Conservation (phyloP, 805 yeast genomes). For the Metschnikowia henanensis region DNA sequence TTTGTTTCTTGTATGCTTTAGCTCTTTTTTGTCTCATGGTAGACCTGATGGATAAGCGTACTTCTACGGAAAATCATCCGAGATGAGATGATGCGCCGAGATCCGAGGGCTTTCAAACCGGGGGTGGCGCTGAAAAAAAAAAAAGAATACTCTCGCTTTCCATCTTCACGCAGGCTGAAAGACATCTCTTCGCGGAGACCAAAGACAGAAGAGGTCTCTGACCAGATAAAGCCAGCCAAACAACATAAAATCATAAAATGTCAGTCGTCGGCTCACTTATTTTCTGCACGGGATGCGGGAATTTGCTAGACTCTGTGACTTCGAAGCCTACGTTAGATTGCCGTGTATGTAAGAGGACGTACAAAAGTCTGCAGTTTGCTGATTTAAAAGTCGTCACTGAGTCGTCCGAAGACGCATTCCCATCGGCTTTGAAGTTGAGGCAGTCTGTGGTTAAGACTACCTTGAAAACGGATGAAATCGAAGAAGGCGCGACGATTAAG, state of each 20-base stretch:
- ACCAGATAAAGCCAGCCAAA: background rate
- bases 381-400: conserved; percentile 83
- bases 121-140: conserved; percentile 5
- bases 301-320: conserved; percentile 70
- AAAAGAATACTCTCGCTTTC: background rate
- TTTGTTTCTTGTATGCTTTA: conserved; percentile 88
- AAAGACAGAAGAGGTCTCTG: background rate
- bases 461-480: conserved; percentile 72
- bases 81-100: conserved; percentile 10
- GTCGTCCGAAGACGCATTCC: conserved; percentile 92
- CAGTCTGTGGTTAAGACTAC: conserved; percentile 89
- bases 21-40: conserved; percentile 95
- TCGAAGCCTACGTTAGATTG: conserved; percentile 55
- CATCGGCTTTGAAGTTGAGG: conserved; percentile 77
- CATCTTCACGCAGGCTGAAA: background rate
- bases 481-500: conserved; percentile 94
- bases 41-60: background rate
- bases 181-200: conserved; percentile 9
- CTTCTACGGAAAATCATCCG: background rate
- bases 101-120: conserved; percentile 9
- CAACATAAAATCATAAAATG: conserved; percentile 49
- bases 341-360: conserved; percentile 45
- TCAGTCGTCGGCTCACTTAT: conserved; percentile 94
- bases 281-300: conserved; percentile 93
- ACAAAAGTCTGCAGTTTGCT: conserved; percentile 55